Conservation (phyloP, 2,329 filamentous ascomycete species). For the Lasiodiplodia hormozganensis region DNA sequence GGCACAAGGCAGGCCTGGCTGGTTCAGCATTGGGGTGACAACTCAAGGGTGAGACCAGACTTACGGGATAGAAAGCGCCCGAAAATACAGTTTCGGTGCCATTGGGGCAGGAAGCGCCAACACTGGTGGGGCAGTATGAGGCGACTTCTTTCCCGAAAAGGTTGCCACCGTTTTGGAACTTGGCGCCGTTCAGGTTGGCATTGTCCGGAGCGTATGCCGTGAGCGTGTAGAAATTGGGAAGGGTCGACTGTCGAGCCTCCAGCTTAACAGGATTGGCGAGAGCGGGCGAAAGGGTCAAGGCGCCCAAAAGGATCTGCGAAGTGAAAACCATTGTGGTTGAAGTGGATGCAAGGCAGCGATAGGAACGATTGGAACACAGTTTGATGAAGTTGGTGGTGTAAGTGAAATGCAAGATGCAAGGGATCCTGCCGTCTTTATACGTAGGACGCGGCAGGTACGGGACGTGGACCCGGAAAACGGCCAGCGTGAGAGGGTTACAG, state of each 20-base stretch:
- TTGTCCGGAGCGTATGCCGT: conserved; percentile 32
- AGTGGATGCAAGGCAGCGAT: not conserved
- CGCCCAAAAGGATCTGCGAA: not conserved
- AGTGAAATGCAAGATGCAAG: conserved; percentile 1
- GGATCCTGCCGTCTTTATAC: conserved; percentile 13
- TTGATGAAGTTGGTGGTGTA: not conserved
- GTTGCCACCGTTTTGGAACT: conserved; percentile 31
- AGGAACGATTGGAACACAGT: not conserved
- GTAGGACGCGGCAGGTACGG: not conserved
- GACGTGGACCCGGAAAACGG: not conserved
- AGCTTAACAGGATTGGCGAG: not conserved
- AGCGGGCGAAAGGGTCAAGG: not conserved
- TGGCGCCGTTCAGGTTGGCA: conserved; percentile 32
- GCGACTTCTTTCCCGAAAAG: conserved; percentile 31
- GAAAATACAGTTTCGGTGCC: conserved; percentile 33
- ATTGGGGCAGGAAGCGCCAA: conserved; percentile 32
- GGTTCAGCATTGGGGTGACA: not conserved
- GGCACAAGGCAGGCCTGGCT: conserved; percentile 32
- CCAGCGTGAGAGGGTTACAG: conserved; percentile 12
- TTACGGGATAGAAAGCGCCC: conserved; percentile 32
- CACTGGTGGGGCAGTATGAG: conserved; percentile 31
- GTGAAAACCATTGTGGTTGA: conserved; percentile 2
- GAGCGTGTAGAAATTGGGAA: conserved; percentile 28
- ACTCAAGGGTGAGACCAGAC: not conserved
- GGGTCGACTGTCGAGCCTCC: not conserved